Base-by-base conservation (phyloP, 1,139 yeast species). In the Yamadazyma oceani region DNA sequence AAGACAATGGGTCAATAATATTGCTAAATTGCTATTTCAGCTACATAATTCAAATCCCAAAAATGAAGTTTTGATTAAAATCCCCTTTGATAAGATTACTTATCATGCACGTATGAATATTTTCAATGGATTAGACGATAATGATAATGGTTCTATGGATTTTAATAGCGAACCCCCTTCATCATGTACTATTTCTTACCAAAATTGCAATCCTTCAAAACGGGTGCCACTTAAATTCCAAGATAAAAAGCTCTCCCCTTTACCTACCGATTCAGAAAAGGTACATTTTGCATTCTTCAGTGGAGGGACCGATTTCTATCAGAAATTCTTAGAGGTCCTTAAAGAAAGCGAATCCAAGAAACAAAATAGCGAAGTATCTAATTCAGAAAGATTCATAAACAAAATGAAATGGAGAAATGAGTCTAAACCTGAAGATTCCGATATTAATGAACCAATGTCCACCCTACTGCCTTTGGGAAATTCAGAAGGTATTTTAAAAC, bases 11-110 rank as follows among this genome's bases (percentile, higher is more conserved):
- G 83, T 80, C 34, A 82, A 82, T 42, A 67, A 76, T 13, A 62
- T 90, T 34, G 85, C 86, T 45, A 86, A 85, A 51, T 82, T 84
- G 40, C 80, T 87, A 2, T 90, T 90, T 58, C 66, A 63, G 41
- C 48, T 63, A 25, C 72, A 89, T 6, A 75, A 84, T 36, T 69
- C 85, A 35, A 85, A 86, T 55, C 68, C 74, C 28, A 83, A 82
- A 14, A 83, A 83, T 49, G 82, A 83, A 44, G 95, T 88, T 8
- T 75, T 85, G 26, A 68, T 90, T 12, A 85, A 85, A 49, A 78
- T 90, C 7, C 97, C 97, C 0, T 57, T 85, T 17, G 75, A 71
- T 29, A 82, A 82, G 49, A 66, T 90, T n/a, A 53, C 80, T 11
- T 87, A 82, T 46, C 57, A 79, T 25, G 86, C 12, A 4, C 12